A percentile compares a stretch with the other conserved stretches of the same genome.
phyloP scores from a whole-genome alignment of 2,329 filamentous ascomycete genomes.

The Venturia pyrina region DNA sequence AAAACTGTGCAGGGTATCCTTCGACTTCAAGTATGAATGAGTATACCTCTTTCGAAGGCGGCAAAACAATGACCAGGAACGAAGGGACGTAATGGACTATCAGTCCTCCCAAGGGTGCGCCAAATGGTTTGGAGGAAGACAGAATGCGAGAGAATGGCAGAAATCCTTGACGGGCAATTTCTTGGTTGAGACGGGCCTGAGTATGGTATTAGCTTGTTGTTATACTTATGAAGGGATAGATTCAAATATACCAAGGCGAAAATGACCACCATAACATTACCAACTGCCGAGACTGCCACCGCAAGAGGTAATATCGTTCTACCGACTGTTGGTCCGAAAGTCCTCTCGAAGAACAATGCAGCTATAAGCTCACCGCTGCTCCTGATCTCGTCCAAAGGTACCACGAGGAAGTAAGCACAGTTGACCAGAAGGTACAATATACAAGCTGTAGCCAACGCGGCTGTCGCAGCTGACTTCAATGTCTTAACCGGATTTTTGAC shows the following conservation, averaged over 20 bases:
- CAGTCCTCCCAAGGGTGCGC: slow-evolving; percentile 57
- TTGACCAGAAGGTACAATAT: slow-evolving; percentile 12
- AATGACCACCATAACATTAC: slow-evolving; percentile 14
- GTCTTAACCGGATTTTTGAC: slow-evolving; percentile 56
- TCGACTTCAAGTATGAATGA: slow-evolving; percentile 66
- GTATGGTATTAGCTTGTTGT: neutral
- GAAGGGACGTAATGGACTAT: slow-evolving; percentile 61
- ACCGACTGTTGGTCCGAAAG: slow-evolving; percentile 12
- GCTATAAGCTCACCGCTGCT: slow-evolving; percentile 13
- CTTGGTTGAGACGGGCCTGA: slow-evolving; percentile 59
- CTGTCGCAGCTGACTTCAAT: slow-evolving; percentile 53
- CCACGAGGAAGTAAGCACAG: slow-evolving; percentile 14
- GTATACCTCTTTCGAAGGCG: slow-evolving; percentile 56
- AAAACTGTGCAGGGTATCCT: slow-evolving; percentile 55
- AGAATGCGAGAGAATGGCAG: slow-evolving; percentile 52
- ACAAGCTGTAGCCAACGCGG: slow-evolving; percentile 41
- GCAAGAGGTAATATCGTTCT: slow-evolving; percentile 11
- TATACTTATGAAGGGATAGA: neutral
- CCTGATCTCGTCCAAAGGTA: slow-evolving; percentile 14
- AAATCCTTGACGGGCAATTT: slow-evolving; percentile 62
- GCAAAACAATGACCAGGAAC: slow-evolving; percentile 53
- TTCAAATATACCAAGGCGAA: neutral
- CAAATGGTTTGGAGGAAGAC: slow-evolving; percentile 57
- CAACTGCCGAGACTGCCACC: slow-evolving; percentile 11
- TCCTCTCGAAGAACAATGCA: slow-evolving; percentile 14